Evolutionary conservation across 129 eudicot species (phyloP).

Genomic region (Lactuca sativa): DNA sequence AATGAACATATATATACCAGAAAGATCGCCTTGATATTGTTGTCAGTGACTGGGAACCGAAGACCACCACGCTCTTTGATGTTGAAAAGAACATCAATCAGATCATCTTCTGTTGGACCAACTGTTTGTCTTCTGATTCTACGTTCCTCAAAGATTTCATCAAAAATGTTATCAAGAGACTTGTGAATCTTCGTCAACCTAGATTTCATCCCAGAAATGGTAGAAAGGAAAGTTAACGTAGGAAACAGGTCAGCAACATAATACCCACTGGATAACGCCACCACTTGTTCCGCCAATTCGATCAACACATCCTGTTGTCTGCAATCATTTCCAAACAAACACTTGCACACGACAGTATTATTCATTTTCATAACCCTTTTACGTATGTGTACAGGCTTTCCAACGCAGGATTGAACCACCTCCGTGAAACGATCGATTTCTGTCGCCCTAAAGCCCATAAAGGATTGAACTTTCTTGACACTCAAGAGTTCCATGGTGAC

Average conservation of each 20-base stretch:
- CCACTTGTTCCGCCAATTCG: neutral
- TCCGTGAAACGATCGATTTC: neutral
- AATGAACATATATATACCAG: slow-evolving; percentile 10
- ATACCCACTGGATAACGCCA: neutral
- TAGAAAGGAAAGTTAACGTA: neutral
- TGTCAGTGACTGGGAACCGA: slow-evolving; percentile 1
- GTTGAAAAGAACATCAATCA: slow-evolving; percentile 19
- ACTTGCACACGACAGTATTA: neutral
- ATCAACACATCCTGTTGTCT: slow-evolving; percentile 3
- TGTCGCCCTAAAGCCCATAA: neutral
- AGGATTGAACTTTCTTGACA: slow-evolving; percentile 39
- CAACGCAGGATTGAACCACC: neutral
- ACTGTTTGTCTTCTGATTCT: neutral
- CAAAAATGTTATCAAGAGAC: slow-evolving; percentile 16
- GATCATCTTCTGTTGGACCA: neutral
- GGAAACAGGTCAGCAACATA: slow-evolving; percentile 20
- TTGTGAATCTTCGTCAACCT: slow-evolving; percentile 13
- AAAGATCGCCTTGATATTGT: slow-evolving; percentile 20
- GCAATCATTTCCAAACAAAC: slow-evolving; percentile 1
- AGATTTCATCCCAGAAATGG: neutral
- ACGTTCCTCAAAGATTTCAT: slow-evolving; percentile 18
- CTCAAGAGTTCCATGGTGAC: slow-evolving; percentile 44
- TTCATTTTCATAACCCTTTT: slow-evolving; percentile 4
- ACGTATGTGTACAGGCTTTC: neutral
- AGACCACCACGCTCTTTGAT: slow-evolving; percentile 18